Evolutionary conservation across 768 basidiomycete genomes (phyloP), one percentile per base, ranked within the genome.

Genomic region (Melanogaster broomeanus): DNA sequence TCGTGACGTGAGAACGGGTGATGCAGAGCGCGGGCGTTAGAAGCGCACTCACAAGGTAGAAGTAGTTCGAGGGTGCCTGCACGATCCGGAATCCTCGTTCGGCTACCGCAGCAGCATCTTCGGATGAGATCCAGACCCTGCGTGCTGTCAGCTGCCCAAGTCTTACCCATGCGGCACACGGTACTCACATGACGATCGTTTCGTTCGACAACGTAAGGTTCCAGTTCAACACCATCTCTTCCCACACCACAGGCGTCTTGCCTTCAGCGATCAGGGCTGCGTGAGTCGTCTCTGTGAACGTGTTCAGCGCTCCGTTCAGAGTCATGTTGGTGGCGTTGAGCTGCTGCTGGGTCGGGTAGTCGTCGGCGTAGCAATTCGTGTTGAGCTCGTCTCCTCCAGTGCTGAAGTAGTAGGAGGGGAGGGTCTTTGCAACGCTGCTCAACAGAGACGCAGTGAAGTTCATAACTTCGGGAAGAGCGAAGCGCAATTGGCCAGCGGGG

Each of bases 381-480:
- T 93, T 92, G 53, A 93, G 63, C 59, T 93, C 90, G 56, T 93
- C 92, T 0, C 93, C 92, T 0, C 93, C 93, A 0, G 90, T 89
- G 56, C 82, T 81, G 58, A 94, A 84, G 54, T 89, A 74, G n/a
- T 61, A 74, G 3, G 82, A 81, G 0, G 82, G 79, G 3, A 88
- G 64, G 22, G 75, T 70, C 16, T 69, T 61, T 1, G 85, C 82
- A 12, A 83, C 76, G 1, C 79, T 70, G 0, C 66, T 68, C 60
- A 93, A 67, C 13, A 94, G 60, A 8, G 65, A 67, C 0, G 75
- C 63, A 0, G 83, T 80, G 49, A 90, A 93, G 37, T 80, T 73
- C 50, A 81, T 70, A 7, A 85, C 85, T 2, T 74, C 77, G 1
- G 77, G 64, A 6, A 83, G 77, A 1, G 86, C 84, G 47, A 94